These are phyloP conservation scores for Zancudomyces culisetae DNA, from an alignment of 371 early-diverging fungal genomes.

Conservation along the genomic window DNA sequence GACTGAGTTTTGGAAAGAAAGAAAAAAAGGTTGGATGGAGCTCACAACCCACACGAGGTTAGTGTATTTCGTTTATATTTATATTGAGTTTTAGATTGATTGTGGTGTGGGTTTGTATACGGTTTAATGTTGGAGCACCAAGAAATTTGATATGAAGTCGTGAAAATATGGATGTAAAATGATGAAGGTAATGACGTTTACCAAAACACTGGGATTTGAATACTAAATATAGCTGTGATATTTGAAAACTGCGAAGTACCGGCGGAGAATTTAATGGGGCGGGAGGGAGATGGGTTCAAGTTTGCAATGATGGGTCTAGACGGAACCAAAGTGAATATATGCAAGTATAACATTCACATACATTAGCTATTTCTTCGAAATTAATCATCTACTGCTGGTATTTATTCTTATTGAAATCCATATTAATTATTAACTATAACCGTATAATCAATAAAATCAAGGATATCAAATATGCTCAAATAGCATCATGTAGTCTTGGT, in stretches of 20 bases:
- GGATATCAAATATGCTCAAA: neutral
- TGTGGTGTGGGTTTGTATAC: neutral
- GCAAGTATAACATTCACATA: neutral
- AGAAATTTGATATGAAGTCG: neutral
- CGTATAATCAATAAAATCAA: neutral
- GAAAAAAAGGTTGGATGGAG: constrained; percentile 44
- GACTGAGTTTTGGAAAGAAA: constrained; percentile 42
- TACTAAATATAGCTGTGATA: constrained; percentile 30
- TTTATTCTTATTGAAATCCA: neutral
- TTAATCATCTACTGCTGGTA: neutral
- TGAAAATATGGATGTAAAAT: neutral
- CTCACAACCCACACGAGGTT: constrained; percentile 29
- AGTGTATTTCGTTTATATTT: neutral
- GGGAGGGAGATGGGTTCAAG: constrained; percentile 37
- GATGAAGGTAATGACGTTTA: no score
- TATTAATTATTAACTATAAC: neutral
- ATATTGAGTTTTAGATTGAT: neutral
- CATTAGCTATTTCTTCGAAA: neutral
- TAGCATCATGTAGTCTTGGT: constrained; percentile 39
- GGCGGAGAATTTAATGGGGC: constrained; percentile 29
- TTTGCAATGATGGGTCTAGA: constrained; percentile 46
- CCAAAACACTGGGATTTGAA: no score
- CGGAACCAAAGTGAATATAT: constrained; percentile 36
- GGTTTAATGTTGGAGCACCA: neutral
- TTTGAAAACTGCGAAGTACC: constrained; percentile 37